Conservation (phyloP, 495 filamentous ascomycete genomes). For the Friedmanniomyces endolithicus region DNA sequence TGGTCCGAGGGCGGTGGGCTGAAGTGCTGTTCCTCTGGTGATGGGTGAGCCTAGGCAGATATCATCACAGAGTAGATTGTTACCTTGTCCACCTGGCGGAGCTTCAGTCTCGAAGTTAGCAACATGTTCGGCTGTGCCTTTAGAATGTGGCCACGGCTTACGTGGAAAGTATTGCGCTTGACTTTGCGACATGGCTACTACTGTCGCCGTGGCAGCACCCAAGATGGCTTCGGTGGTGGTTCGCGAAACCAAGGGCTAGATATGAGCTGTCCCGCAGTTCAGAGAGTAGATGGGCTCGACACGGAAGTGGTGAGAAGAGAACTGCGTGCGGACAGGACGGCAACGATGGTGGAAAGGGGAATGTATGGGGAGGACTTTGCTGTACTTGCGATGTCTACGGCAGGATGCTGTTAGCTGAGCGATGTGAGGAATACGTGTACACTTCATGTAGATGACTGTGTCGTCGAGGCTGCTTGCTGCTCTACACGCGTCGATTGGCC, state of each 20-base stretch:
- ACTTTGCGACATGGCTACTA: not conserved
- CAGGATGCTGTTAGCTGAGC: not conserved
- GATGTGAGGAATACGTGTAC: not conserved
- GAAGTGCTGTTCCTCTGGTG: constrained; percentile 19
- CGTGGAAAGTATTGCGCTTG: constrained; percentile 30
- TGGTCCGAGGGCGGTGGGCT: constrained; percentile 18
- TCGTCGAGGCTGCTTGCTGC: not conserved
- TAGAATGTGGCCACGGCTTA: constrained; percentile 15
- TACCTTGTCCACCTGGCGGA: constrained; percentile 23
- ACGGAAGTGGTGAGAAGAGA: too few relatives aligned
- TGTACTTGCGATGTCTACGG: not conserved
- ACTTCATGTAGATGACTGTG: not conserved
- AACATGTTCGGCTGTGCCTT: not conserved
- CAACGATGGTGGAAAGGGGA: not conserved
- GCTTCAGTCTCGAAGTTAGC: constrained; percentile 13
- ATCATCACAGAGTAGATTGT: not conserved
- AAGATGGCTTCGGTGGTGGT: too few relatives aligned
- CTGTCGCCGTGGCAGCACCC: not conserved
- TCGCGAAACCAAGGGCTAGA: too few relatives aligned
- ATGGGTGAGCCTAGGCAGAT: not conserved
- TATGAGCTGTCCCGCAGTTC: too few relatives aligned
- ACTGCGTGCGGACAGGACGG: too few relatives aligned
- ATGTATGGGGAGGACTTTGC: not conserved
- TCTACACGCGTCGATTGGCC: not conserved
- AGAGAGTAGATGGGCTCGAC: too few relatives aligned